Percentiles rank a stretch among this genome's conserved stretches.
Conservation (phyloP, 2,329 filamentous ascomycete genomes). For the Coniochaeta sp. region DNA sequence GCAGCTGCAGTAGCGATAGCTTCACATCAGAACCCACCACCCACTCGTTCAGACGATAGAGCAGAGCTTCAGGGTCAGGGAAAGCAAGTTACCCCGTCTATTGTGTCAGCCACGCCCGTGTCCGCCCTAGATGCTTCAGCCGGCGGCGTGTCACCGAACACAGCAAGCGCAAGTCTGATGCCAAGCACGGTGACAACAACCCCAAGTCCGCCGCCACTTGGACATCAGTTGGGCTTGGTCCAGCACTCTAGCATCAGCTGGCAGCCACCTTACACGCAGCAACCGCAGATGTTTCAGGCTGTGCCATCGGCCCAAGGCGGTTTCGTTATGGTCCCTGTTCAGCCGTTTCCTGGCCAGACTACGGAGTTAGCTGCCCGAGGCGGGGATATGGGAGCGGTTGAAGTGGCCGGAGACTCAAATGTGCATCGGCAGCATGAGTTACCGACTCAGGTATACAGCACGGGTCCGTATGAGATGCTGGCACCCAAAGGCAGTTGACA, state of each 20-base stretch:
- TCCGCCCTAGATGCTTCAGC: not conserved
- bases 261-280: not conserved
- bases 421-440: not conserved
- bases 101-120: not conserved
- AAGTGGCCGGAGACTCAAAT: not conserved
- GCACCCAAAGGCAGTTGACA: not conserved
- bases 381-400: not conserved
- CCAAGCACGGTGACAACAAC: not conserved
- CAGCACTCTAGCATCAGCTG: not conserved
- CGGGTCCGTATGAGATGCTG: not conserved
- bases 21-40: not conserved
- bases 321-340: not conserved
- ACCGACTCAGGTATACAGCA: not conserved
- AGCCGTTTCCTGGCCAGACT: not conserved
- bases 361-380: not conserved
- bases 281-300: not conserved
- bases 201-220: not conserved
- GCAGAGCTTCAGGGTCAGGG: not conserved
- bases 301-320: not conserved
- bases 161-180: not conserved
- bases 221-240: not conserved
- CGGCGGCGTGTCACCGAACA: not conserved
- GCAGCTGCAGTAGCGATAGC: not conserved
- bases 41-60: not conserved
- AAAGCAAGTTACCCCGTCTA: not conserved